A percentile compares a stretch with the other conserved stretches of the same genome.
phyloP scores from a whole-genome alignment of 2,329 filamentous ascomycete genomes.

The Colletotrichum shisoi region DNA sequence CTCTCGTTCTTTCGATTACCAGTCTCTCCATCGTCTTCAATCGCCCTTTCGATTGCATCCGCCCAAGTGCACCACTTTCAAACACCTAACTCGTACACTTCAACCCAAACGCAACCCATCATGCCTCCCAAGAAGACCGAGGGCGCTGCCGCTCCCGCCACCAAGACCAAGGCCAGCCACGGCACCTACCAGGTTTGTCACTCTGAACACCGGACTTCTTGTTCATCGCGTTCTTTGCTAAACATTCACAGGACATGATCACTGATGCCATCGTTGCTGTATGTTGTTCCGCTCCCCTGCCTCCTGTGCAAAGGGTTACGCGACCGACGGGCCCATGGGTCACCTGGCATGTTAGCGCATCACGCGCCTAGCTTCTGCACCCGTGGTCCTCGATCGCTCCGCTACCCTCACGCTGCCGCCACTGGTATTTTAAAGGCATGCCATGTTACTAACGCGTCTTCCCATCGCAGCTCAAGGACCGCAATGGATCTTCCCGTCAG shows the following conservation, averaged over 20 bases:
- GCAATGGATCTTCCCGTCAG: slow-evolving; percentile 69
- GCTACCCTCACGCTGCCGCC: slow-evolving; percentile 31
- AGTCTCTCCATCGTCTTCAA: slow-evolving; percentile 40
- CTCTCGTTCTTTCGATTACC: slow-evolving; percentile 44
- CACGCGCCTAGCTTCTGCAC: not conserved
- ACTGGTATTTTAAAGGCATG: slow-evolving; percentile 16
- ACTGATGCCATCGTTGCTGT: slow-evolving; percentile 68
- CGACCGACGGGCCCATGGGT: slow-evolving; percentile 19
- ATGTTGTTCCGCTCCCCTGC: slow-evolving; percentile 52
- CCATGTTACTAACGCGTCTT: slow-evolving; percentile 52
- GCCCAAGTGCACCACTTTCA: slow-evolving; percentile 29
- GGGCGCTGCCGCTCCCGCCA: slow-evolving; percentile 45
- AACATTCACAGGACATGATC: slow-evolving; percentile 65
- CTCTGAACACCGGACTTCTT: slow-evolving; percentile 32
- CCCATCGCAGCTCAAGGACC: slow-evolving; percentile 64
- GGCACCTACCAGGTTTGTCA: slow-evolving; percentile 66
- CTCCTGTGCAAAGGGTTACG: slow-evolving; percentile 50
- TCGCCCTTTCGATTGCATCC: slow-evolving; percentile 39
- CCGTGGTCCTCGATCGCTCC: slow-evolving; percentile 39
- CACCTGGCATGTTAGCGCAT: slow-evolving; percentile 5
- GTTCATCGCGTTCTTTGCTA: slow-evolving; percentile 45
- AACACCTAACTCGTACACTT: slow-evolving; percentile 42
- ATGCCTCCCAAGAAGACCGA: slow-evolving; percentile 69
- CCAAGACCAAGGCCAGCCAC: slow-evolving; percentile 55
- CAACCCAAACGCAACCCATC: slow-evolving; percentile 45